These are phyloP conservation scores for Lentinus polychrous DNA, from an alignment of 1,284 basidiomycete species.

Conservation along the genomic window DNA sequence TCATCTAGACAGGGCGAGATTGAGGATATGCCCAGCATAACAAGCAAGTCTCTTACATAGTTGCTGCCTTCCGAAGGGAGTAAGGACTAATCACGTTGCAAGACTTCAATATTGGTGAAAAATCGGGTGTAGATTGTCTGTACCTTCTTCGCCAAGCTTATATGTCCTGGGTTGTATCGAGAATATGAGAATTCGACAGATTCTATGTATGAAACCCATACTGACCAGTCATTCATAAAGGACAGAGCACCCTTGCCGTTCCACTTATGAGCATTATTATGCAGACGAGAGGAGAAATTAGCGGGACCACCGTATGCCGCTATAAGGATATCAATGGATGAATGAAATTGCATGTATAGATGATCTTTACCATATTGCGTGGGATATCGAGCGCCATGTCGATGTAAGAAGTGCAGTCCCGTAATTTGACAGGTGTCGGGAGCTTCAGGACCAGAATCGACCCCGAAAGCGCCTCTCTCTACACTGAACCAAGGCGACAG, in stretches of 20 bases:
- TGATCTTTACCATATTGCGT: slow-evolving; percentile 56
- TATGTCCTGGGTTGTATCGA: slow-evolving; percentile 52
- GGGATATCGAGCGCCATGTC: slow-evolving; percentile 78
- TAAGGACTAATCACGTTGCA: slow-evolving; percentile 44
- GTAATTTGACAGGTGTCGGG: slow-evolving; percentile 67
- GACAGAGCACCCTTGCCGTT: slow-evolving; percentile 53
- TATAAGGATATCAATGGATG: slow-evolving; percentile 19
- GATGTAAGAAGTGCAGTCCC: slow-evolving; percentile 71
- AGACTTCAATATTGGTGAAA: neutral
- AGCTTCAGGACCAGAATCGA: slow-evolving; percentile 62
- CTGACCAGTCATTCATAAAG: slow-evolving; percentile 74
- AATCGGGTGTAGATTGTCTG: slow-evolving; percentile 8
- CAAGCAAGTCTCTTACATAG: slow-evolving; percentile 43
- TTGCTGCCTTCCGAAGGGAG: slow-evolving; percentile 79
- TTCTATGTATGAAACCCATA: too few relatives aligned
- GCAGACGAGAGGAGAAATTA: slow-evolving; percentile 50
- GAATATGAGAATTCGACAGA: slow-evolving; percentile 4
- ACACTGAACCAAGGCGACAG: slow-evolving; percentile 82
- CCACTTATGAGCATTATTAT: slow-evolving; percentile 50
- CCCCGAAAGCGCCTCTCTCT: slow-evolving; percentile 58
- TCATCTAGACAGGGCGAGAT: slow-evolving; percentile 38
- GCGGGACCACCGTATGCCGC: slow-evolving; percentile 64
- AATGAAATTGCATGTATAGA: neutral
- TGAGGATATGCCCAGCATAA: neutral
- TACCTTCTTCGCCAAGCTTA: slow-evolving; percentile 74